Base-by-base conservation (phyloP, 2,329 filamentous ascomycete genomes). In the Penicillium sp. region DNA sequence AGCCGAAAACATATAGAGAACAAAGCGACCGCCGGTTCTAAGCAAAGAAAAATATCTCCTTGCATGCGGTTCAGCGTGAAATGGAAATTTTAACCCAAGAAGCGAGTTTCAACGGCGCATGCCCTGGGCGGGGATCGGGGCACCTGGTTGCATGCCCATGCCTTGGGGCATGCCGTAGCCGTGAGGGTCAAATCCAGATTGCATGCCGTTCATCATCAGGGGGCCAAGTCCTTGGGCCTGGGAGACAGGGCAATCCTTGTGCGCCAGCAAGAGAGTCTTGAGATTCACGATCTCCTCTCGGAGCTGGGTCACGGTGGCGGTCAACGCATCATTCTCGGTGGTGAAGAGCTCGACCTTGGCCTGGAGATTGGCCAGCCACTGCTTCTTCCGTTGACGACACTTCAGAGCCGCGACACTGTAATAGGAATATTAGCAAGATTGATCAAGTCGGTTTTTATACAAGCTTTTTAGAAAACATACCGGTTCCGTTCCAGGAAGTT, bases 311-410 rank as follows among this genome's bases (percentile, higher is more conserved):
- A 97, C 91, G 57, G 94, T 92, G 3, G 86, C 81, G 16, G 87
- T 89, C 30, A 99, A 80, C 1, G 85, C 85, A 66, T 99, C 94
- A 58, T 97, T 97, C 73, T 99, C 94, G 0, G 81, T 87, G 57
- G 88, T 92, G 67, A 91, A 97, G 60, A 95, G 81, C 71, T 99
- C 94, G 14, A 97, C 92, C 73, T 97, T 97, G 50, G 84, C 84
- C 71, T 99, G 94, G 1, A 99, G 81, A 62, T 96, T 97, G 28
- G 89, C 89, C 51, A 97, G 82, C 94, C 94, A 99, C 70, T 97
- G 94, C 81, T 99, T 99, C 81, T 99, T 99, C 18, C 94, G 85
- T 72, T 99, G 94, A 55, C 94, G 88, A 73, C 94, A 99, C 69
- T 99, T 99, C 53, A 99, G 79, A 3, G 94, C 94, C 56, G 94